Evolutionary conservation across 306 rosid species (phyloP).

Genomic region (Delonix regia): DNA sequence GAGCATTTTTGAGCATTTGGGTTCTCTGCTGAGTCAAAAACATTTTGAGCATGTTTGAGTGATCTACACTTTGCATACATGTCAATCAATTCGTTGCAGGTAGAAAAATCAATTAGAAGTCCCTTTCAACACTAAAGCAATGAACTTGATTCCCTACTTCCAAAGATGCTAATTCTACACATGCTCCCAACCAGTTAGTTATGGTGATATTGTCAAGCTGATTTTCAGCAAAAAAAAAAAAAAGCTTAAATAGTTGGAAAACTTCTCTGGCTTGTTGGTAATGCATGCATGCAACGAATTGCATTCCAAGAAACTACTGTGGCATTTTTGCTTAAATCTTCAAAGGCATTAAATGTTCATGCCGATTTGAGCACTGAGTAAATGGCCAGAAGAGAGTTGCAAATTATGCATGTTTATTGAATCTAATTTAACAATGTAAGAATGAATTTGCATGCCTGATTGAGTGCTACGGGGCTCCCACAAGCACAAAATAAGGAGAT

Average conservation of each 20-base stretch:
- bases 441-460: constrained; percentile 72
- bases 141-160: constrained; percentile 74
- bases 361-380: constrained; percentile 68
- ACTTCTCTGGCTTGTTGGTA: constrained; percentile 62
- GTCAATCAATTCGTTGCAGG: constrained; percentile 72
- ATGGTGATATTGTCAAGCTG: constrained; percentile 64
- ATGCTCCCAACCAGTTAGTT: constrained; percentile 60
- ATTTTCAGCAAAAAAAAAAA: constrained; percentile 58
- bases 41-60: constrained; percentile 54
- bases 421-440: constrained; percentile 53
- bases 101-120: constrained; percentile 53
- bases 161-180: constrained; percentile 66
- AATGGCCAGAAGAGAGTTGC: constrained; percentile 69
- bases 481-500: constrained; percentile 69
- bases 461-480: constrained; percentile 49
- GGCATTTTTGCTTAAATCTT: constrained; percentile 43
- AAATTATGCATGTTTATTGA: constrained; percentile 50
- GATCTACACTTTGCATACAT: constrained; percentile 87
- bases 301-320: constrained; percentile 81
- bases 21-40: constrained; percentile 53
- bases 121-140: constrained; percentile 68
- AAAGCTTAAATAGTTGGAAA: constrained; percentile 54
- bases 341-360: constrained; percentile 57
- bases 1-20: too few relatives aligned
- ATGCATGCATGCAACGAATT: constrained; percentile 66